A percentile compares a stretch with the other conserved stretches of the same genome.
Evolutionary conservation across 202 grass and related monocot genomes (phyloP).

Genomic region (Dendrocalamus latiflorus): DNA sequence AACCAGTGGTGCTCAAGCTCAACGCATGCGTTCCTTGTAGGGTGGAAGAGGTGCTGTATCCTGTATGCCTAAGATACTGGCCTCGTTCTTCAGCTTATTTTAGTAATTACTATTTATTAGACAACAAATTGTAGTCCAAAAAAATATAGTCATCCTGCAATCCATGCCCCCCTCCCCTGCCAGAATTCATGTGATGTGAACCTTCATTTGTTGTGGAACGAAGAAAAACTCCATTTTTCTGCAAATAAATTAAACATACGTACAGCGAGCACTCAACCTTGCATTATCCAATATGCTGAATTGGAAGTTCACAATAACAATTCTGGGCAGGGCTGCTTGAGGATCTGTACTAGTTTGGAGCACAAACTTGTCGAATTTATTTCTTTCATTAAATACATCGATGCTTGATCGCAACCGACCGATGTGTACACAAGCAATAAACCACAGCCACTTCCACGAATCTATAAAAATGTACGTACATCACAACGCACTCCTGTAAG

Average conservation of each 20-base stretch:
- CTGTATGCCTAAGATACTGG: not conserved
- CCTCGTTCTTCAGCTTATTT: too few relatives aligned
- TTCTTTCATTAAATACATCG: not conserved
- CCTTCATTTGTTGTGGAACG: not conserved
- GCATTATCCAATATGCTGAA: not conserved
- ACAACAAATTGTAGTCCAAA: too few relatives aligned
- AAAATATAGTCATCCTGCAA: too few relatives aligned
- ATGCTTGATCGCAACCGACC: constrained; percentile 6
- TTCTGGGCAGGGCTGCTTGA: not conserved
- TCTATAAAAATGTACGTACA: not conserved
- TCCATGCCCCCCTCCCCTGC: not conserved
- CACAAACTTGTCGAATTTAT: not conserved
- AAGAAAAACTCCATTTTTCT: not conserved
- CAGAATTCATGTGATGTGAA: not conserved
- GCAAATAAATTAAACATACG: not conserved
- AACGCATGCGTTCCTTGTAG: too few relatives aligned
- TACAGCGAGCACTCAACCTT: not conserved
- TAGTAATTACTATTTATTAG: too few relatives aligned
- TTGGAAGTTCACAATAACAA: not conserved
- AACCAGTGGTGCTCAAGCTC: too few relatives aligned
- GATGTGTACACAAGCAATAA: not conserved
- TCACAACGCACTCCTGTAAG: not conserved
- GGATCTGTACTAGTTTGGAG: not conserved
- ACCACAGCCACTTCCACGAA: not conserved
- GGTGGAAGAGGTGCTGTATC: too few relatives aligned